Evolutionary conservation across 2,329 filamentous ascomycete species (phyloP), one percentile per base, ranked within the genome.

Genomic region (Cladosporium sp.): DNA sequence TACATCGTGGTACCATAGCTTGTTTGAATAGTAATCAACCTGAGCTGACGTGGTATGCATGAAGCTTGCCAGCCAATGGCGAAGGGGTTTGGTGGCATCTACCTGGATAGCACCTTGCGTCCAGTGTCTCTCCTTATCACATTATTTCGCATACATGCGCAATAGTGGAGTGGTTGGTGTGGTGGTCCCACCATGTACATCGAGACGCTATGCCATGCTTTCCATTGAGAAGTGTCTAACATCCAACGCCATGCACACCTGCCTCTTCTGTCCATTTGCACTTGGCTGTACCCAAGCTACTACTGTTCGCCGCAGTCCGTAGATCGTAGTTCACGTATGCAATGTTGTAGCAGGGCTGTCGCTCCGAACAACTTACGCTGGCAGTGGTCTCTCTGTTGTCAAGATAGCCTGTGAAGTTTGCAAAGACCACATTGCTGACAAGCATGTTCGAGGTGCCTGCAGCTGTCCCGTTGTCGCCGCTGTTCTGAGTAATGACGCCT

Each of bases 291-390:
- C 74, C 78, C 14, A 71, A 73, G 11, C 69, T 72, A 12, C 77
- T 78, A 44, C 68, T 69, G 66, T 80, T 79, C 64, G 74, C 65
- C 15, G 66, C 69, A 1, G 72, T 75, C 36, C 71, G 75, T 41
- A 82, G 59, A 4, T 73, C 73, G 28, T 82, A 72, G 70, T 82
- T 79, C 59, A 82, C 76, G 68, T 82, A 81, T 3, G 76, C 75
- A 66, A 86, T 83, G 68, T 83, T 80, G 72, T 79, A 84, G 70
- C 84, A 87, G 4, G 83, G 83, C 60, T 85, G 71, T n/a, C 79
- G 74, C 0, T 75, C 78, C 1, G 79, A 82, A 69, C 84, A 86
- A 49, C 78, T 81, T 0, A 86, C 76, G n/a, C 74, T 76, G 4
- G 79, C 79, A 7, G 77, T 79, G 6, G 71, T 77, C 10, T 71